Evolutionary conservation across 1,284 basidiomycete genomes (phyloP), one percentile per base, ranked within the genome.

Genomic region (Ganoderma lingzhi): DNA sequence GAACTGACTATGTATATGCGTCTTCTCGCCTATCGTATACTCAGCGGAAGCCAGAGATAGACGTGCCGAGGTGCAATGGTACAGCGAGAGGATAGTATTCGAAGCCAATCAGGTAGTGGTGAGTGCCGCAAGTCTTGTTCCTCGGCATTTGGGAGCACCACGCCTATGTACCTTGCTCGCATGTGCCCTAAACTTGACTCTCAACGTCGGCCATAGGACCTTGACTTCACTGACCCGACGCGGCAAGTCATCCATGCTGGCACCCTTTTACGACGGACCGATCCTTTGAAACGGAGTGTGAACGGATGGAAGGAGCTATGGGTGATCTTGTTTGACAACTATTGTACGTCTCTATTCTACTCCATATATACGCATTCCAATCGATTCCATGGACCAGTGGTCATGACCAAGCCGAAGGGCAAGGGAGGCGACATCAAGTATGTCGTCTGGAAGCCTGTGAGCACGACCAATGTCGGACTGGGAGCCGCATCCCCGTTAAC

Each of bases 321-420:
- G 74, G 92, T 96, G 8, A 85, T 98, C 68, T 83, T 98, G 5
- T 97, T 98, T 78, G 97, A 98, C 79, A 95, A 97, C 78, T 98
- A 97, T 76, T 81, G 95, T 96, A 76, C 80, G 93, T n/a, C 17
- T 51, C 53, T 14, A 10, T 51, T 14, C 48, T 51, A 10, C 8
- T 28, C 23, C 23, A 12, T 51, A 48, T 19, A 15, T 48, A 9
- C 61, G n/a, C 19, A 9, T 55, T 12, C 37, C 48, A n/a, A 55
- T 41, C 19, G 10, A 39, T 3, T 14, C 17, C 37, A 28, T 28
- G 39, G 14, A 23, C 19, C 78, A 96, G 95, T 97, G 77, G 93
- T 97, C 48, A 89, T 96, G 84, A 94, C 94, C 23, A 97, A 96
- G 78, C 82, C 88, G 3, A 92, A 90, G 76, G 91, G 93, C 73